phyloP scores from a whole-genome alignment of 1,284 basidiomycete genomes.

The Puccinia triticina region DNA sequence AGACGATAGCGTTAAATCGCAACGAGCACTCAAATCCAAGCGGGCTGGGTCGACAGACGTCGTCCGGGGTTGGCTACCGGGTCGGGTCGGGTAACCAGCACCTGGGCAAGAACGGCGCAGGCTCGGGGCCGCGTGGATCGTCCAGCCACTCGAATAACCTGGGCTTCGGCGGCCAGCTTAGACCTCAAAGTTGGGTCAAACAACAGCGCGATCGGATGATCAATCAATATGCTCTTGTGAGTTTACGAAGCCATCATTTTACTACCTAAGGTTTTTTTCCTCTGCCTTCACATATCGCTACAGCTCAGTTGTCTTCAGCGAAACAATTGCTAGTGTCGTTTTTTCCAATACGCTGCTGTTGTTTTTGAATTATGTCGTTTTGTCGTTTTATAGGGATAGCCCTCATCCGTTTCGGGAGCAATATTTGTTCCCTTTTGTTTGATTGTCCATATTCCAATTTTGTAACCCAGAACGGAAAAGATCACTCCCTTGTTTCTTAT shows the following conservation, averaged over 20 bases:
- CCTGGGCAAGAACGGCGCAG: background rate
- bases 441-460: background rate
- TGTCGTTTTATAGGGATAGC: background rate
- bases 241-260: constrained; percentile 27
- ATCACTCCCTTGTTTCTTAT: background rate
- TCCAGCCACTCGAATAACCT: background rate
- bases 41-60: background rate
- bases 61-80: constrained; percentile 10
- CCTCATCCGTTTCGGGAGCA: background rate
- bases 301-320: background rate
- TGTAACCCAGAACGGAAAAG: background rate
- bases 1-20: constrained; percentile 42
- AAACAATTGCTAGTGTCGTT: background rate
- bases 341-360: background rate
- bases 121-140: background rate
- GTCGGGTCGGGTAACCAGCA: background rate
- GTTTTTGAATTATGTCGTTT: background rate
- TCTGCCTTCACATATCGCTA: background rate
- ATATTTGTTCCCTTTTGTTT: background rate
- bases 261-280: background rate
- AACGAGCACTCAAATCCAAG: constrained; percentile 31
- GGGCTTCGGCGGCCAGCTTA: constrained; percentile 33
- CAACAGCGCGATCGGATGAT: constrained; percentile 47
- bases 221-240: constrained; percentile 39
- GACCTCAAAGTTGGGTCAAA: constrained; percentile 50